Evolutionary conservation across 441 rosid species (phyloP).

Genomic region (Omphalea diandra): DNA sequence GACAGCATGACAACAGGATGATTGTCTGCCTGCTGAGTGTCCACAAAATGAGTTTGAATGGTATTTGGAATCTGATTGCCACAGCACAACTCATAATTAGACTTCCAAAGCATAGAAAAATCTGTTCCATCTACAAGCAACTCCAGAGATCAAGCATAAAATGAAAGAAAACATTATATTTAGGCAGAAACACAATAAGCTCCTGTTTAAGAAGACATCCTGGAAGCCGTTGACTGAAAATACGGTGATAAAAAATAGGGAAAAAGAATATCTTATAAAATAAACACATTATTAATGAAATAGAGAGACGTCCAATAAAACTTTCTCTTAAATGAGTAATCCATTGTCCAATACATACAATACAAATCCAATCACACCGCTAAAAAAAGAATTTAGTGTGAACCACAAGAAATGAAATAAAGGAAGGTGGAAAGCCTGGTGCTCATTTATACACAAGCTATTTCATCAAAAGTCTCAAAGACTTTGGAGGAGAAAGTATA

Average conservation of each 20-base stretch:
- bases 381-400: neutral
- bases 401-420: neutral
- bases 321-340: slow-evolving; percentile 5
- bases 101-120: neutral
- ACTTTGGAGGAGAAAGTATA: neutral
- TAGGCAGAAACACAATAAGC: neutral
- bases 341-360: neutral
- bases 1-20: slow-evolving; percentile 84
- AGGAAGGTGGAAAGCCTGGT: neutral
- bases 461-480: neutral
- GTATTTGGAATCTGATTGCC: slow-evolving; percentile 75
- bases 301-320: neutral
- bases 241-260: neutral
- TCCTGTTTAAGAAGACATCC: neutral
- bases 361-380: neutral
- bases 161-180: neutral
- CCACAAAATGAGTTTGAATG: slow-evolving; percentile 68
- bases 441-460: slow-evolving; percentile 3
- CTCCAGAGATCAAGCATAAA: slow-evolving; percentile 3
- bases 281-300: neutral
- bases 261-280: neutral
- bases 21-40: slow-evolving; percentile 55
- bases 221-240: slow-evolving; percentile 3
- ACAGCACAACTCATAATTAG: slow-evolving; percentile 19
- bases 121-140: slow-evolving; percentile 12